Conservation (phyloP, 208 protist genomes). For the Entamoeba moshkovskii region DNA sequence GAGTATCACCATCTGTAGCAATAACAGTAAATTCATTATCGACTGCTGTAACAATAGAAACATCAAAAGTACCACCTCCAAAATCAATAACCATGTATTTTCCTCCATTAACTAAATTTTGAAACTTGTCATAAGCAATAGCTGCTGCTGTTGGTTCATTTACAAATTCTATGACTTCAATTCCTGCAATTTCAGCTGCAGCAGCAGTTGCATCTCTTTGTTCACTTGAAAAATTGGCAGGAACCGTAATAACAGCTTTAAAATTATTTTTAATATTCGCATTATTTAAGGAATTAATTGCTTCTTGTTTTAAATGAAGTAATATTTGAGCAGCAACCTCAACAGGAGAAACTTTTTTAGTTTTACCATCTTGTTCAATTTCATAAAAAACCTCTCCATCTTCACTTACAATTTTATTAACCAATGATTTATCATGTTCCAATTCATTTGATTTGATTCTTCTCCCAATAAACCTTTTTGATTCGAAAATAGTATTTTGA, state of each 20-base stretch:
- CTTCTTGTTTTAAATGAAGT: not conserved
- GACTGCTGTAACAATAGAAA: conserved; percentile 91
- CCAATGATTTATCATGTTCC: not conserved
- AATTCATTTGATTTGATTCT: not conserved
- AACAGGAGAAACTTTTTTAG: not conserved
- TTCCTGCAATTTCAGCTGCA: not conserved
- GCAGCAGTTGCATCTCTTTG: not conserved
- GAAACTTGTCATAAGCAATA: not conserved
- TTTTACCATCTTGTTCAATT: not conserved
- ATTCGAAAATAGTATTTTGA: conserved; percentile 47
- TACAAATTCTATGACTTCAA: not conserved
- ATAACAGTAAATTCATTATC: conserved; percentile 93
- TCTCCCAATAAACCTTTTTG: conserved; percentile 31
- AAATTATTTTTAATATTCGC: not conserved
- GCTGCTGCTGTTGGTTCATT: conserved; percentile 10
- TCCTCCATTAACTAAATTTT: not conserved
- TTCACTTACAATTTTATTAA: not conserved
- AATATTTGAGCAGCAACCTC: not conserved
- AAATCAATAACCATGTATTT: conserved; percentile 24
- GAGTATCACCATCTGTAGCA: conserved; percentile 78
- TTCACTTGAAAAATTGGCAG: not conserved
- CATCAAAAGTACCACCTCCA: conserved; percentile 89
- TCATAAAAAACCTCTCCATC: not conserved
- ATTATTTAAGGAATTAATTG: not conserved
- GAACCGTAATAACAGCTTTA: conserved; percentile 8